A percentile compares a stretch with the other conserved stretches of the same genome.
phyloP scores from a whole-genome alignment of 306 rosid species.

The Nissolia schottii region DNA sequence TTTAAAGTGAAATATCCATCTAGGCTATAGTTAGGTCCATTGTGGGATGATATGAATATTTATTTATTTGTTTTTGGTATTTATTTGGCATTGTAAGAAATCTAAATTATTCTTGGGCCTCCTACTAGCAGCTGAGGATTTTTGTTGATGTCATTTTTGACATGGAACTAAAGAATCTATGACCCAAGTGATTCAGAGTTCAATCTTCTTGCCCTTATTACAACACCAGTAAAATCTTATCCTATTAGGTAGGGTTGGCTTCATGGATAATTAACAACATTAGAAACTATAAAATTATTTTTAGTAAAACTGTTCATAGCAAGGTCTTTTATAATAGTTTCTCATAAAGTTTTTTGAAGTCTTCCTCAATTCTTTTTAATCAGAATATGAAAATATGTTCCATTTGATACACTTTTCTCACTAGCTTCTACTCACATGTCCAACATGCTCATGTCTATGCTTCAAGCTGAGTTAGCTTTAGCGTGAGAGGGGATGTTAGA shows the following conservation, averaged over 20 bases:
- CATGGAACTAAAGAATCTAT: neutral
- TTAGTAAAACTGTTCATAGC: neutral
- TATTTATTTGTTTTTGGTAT: neutral
- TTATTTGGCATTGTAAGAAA: conserved; percentile 2
- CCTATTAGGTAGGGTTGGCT: neutral
- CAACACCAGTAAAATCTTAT: neutral
- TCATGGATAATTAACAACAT: neutral
- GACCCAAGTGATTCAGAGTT: neutral
- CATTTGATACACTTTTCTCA: neutral
- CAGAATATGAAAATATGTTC: neutral
- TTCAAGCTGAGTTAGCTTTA: neutral
- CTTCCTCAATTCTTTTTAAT: neutral
- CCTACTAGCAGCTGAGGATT: neutral
- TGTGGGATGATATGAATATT: neutral
- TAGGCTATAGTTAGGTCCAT: conserved; percentile 11
- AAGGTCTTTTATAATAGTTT: neutral
- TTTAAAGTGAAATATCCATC: conserved; percentile 3
- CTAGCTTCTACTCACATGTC: neutral
- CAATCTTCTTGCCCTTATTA: neutral
- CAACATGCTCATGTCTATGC: neutral
- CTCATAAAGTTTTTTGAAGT: neutral
- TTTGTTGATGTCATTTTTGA: neutral
- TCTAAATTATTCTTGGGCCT: conserved; percentile 3
- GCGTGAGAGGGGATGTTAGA: neutral
- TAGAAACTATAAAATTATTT: neutral